A percentile compares a stretch with the other conserved stretches of the same genome.
These are phyloP conservation scores for Dysphania ambrosioides DNA, from an alignment of 148 eudicot species.

Conservation along the genomic window DNA sequence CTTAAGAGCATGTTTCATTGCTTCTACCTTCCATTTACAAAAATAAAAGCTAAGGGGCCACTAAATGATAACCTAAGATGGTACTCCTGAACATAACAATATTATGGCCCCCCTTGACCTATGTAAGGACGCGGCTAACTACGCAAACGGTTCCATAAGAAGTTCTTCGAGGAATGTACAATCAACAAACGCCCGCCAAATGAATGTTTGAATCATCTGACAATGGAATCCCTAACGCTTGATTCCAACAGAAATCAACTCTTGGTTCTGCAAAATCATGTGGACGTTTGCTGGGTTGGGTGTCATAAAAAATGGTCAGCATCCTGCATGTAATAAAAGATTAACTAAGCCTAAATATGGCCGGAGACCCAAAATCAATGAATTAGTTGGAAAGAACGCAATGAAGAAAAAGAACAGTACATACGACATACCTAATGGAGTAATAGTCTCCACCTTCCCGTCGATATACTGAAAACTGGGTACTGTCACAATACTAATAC, in stretches of 20 bases:
- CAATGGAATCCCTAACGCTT: background rate
- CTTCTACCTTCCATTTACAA: slow-evolving; percentile 18
- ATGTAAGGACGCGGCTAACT: background rate
- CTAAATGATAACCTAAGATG: background rate
- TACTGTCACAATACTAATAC: slow-evolving; percentile 11
- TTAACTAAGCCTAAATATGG: no score
- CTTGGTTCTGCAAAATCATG: background rate
- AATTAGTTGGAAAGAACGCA: no score
- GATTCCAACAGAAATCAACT: background rate
- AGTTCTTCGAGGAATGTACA: slow-evolving; percentile 6
- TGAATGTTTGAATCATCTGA: slow-evolving; percentile 13
- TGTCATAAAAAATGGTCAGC: slow-evolving; percentile 21
- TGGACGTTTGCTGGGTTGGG: background rate
- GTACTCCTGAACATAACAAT: slow-evolving; percentile 1
- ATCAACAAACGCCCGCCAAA: slow-evolving; percentile 13
- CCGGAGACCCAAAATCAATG: no score
- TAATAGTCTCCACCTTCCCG: background rate
- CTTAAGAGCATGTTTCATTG: background rate
- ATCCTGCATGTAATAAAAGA: slow-evolving; percentile 10
- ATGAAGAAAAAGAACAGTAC: background rate
- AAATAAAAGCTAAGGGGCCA: background rate
- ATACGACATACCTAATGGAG: slow-evolving; percentile 7
- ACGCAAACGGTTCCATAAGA: background rate
- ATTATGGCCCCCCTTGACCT: slow-evolving; percentile 3
- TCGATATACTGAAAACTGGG: slow-evolving; percentile 13